Conservation (phyloP, 148 eudicot species). For the Persicaria tinctoria region DNA sequence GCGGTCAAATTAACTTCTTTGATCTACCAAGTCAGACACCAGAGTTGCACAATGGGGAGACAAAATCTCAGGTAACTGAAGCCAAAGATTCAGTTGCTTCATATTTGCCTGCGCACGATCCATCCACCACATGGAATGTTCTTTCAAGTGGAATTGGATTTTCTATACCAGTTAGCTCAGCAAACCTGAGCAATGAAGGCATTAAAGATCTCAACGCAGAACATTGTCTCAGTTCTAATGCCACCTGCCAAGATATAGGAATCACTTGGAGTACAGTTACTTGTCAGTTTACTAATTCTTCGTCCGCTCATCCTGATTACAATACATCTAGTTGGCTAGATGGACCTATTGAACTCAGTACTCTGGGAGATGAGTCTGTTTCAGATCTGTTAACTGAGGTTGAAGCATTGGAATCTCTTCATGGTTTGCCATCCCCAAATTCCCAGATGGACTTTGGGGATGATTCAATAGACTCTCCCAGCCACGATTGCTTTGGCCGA, state of each 20-base stretch:
- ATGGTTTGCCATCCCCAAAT: conserved; percentile 57
- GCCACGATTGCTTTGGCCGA: conserved; percentile 57
- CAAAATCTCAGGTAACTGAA: conserved; percentile 17
- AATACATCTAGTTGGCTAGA: conserved; percentile 49
- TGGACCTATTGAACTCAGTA: conserved; percentile 72
- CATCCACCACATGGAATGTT: conserved; percentile 27
- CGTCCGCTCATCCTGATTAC: conserved; percentile 31
- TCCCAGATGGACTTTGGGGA: conserved; percentile 56
- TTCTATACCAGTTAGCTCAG: conserved; percentile 30
- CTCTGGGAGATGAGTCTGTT: conserved; percentile 85
- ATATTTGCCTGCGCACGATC: conserved; percentile 30
- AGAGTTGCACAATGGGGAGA: conserved; percentile 13
- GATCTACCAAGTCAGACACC: conserved; percentile 16
- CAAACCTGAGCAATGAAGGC: conserved; percentile 25
- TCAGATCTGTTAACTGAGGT: conserved; percentile 93
- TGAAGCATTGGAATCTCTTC: conserved; percentile 87
- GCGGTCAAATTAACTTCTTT: conserved; percentile 12
- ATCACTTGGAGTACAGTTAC: conserved; percentile 63
- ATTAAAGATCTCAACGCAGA: conserved; percentile 25
- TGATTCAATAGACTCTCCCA: conserved; percentile 51
- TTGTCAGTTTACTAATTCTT: conserved; percentile 29
- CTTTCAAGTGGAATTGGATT: conserved; percentile 21
- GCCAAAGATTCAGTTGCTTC: conserved; percentile 23
- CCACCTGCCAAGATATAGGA: conserved; percentile 38
- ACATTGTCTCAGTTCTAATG: conserved; percentile 20